Conservation (phyloP, 2,329 filamentous ascomycete genomes). For the Fusarium sp. region DNA sequence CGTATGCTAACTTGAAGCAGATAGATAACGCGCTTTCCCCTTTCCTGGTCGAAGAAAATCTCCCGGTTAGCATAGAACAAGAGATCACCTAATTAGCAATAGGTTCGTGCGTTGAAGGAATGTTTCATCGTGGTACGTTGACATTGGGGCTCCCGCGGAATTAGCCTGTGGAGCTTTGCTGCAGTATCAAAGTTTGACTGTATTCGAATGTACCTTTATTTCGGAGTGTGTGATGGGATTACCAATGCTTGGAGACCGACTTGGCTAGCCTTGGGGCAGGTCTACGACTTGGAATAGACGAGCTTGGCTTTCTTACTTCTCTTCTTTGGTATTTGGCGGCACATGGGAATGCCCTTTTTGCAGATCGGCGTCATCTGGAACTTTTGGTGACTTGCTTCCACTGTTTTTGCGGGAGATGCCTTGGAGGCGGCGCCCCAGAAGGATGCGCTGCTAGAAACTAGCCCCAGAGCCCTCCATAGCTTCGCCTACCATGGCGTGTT, state of each 20-base stretch:
- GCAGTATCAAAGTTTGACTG: not conserved
- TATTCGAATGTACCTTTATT: not conserved
- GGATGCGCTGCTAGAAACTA: not conserved
- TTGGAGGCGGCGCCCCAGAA: not conserved
- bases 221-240: not conserved
- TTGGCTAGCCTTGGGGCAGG: not conserved
- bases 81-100: conserved; percentile 5
- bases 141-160: not conserved
- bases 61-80: not conserved
- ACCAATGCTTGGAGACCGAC: conserved; percentile 4
- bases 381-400: not conserved
- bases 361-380: not conserved
- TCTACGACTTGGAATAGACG: too few relatives aligned
- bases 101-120: conserved; percentile 18
- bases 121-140: conserved; percentile 31
- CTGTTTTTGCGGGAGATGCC: conserved; percentile 3
- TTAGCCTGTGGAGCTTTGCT: conserved; percentile 7
- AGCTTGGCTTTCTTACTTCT: not conserved
- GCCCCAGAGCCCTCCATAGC: conserved; percentile 9
- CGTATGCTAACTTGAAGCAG: too few relatives aligned
- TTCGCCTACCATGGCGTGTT: conserved; percentile 8
- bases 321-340: not conserved
- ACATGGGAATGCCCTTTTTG: not conserved
- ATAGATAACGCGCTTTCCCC: not conserved
- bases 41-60: conserved; percentile 2